Percentiles rank a stretch among this genome's conserved stretches.
Evolutionary conservation across 202 grass and related monocot species (phyloP).

Genomic region (Saccharum hybrid): DNA sequence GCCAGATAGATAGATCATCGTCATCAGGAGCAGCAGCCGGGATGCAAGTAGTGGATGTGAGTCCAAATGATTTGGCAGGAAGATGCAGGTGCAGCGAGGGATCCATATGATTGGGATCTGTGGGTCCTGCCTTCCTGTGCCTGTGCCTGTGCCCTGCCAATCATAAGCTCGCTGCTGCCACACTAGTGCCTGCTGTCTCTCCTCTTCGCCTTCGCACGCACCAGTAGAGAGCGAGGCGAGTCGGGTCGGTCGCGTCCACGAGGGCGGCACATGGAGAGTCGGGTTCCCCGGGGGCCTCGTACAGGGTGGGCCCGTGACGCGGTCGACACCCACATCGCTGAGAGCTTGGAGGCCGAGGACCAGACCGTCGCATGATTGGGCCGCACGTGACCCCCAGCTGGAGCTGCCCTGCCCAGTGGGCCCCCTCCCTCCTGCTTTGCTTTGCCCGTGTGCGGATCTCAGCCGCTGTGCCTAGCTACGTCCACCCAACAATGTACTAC

Average conservation of each 20-base stretch:
- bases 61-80: not conserved
- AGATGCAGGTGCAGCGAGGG: no score
- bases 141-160: slow-evolving; percentile 12
- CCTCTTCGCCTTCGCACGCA: no score
- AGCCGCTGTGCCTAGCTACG: not conserved
- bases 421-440: no score
- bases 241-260: no score
- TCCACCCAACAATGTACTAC: not conserved
- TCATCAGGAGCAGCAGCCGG: not conserved
- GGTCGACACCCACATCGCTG: not conserved
- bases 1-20: not conserved
- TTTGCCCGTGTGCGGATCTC: slow-evolving; percentile 3
- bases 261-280: no score
- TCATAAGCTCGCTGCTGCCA: slow-evolving; percentile 5
- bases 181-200: no score
- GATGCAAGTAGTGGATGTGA: no score
- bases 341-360: slow-evolving; percentile 6
- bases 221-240: no score
- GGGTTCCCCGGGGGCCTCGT: slow-evolving; percentile 17
- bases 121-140: not conserved
- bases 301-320: slow-evolving; percentile 32
- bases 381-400: slow-evolving; percentile 50
- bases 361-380: slow-evolving; percentile 36
- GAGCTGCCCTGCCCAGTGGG: slow-evolving; percentile 11
- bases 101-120: slow-evolving; percentile 6